Conservation (phyloP, 441 rosid genomes). For the Pelargonium australe region DNA sequence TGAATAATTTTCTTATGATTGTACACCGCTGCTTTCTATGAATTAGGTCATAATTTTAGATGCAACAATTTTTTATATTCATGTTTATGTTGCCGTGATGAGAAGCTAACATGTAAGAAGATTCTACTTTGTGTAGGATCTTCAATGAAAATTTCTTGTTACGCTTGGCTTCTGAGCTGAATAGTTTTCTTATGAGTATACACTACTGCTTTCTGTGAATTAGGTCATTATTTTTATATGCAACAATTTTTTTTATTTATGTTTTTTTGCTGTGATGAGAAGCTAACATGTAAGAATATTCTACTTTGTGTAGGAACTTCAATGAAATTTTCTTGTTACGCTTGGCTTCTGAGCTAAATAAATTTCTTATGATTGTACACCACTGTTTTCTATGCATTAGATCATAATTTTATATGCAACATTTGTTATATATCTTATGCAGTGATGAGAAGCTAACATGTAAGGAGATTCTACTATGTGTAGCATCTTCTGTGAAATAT, state of each 20-base stretch:
- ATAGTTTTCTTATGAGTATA: too few species aligned
- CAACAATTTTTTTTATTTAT: too few species aligned
- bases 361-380: too few species aligned
- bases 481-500: constrained; percentile 4
- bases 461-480: constrained; percentile 3
- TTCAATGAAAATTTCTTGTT: neutral
- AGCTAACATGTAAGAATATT: constrained; percentile 34
- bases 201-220: too few species aligned
- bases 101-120: constrained; percentile 35
- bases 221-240: too few species aligned
- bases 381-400: too few species aligned
- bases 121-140: constrained; percentile 9
- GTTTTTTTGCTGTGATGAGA: constrained; percentile 34
- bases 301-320: constrained; percentile 1
- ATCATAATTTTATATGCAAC: neutral
- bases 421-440: neutral
- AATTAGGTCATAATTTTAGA: too few species aligned
- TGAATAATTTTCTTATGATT: neutral
- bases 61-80: too few species aligned
- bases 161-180: too few species aligned
- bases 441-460: constrained; percentile 1
- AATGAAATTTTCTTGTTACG: neutral
- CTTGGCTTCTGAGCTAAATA: too few species aligned
- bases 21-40: too few species aligned
- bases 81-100: constrained; percentile 31